phyloP scores from a whole-genome alignment of 176 grass and related monocot genomes.

The Canna indica region DNA sequence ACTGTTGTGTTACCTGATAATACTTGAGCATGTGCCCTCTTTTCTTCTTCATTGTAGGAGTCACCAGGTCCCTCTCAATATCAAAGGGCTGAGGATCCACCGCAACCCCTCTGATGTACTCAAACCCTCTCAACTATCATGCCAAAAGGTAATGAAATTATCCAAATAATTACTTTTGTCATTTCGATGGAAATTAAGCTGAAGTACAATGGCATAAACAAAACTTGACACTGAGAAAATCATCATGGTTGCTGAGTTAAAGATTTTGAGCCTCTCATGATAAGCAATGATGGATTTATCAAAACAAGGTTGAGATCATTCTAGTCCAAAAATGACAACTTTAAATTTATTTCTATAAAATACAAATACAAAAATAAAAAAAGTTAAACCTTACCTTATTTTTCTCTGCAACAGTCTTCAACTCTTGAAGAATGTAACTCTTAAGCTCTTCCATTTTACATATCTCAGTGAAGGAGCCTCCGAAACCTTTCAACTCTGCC shows the following conservation, averaged over 20 bases:
- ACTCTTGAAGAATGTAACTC: conserved; percentile 59
- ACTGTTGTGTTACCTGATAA: conserved; percentile 90
- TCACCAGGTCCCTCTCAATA: conserved; percentile 78
- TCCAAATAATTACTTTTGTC: neutral
- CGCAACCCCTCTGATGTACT: conserved; percentile 67
- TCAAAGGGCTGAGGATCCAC: conserved; percentile 84
- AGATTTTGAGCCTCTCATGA: too few relatives aligned
- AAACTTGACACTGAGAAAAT: too few relatives aligned
- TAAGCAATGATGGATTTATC: too few relatives aligned
- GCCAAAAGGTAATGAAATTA: neutral
- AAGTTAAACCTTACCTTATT: conserved; percentile 49
- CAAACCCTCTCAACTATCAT: conserved; percentile 74
- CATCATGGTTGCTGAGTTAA: too few relatives aligned
- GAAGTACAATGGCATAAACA: too few relatives aligned
- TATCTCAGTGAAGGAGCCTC: conserved; percentile 48
- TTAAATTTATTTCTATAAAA: too few relatives aligned
- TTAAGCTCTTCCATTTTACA: conserved; percentile 57
- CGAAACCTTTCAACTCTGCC: conserved; percentile 61
- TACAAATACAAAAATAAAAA: neutral
- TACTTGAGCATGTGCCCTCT: conserved; percentile 73
- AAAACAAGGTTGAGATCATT: too few relatives aligned
- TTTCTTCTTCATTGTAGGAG: conserved; percentile 97
- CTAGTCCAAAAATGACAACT: too few relatives aligned
- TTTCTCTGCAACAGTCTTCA: conserved; percentile 55
- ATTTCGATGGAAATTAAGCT: neutral